A percentile compares a stretch with the other conserved stretches of the same genome.
Conservation (phyloP, 257 asterid genomes). For the Nicotiana knightiana region DNA sequence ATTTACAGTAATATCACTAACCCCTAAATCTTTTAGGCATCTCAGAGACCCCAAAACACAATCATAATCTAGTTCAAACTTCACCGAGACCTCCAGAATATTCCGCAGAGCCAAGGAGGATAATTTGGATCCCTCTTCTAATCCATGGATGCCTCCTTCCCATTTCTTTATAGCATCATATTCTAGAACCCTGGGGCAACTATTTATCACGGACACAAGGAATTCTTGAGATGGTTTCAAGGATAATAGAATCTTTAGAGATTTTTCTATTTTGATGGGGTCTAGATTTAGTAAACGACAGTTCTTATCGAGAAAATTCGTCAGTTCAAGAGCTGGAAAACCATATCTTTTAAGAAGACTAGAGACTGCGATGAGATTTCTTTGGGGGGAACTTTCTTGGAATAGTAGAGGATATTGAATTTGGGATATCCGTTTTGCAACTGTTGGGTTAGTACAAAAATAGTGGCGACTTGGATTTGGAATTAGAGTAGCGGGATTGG, state of each 20-base stretch:
- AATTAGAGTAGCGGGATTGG: background rate
- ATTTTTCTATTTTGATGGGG: constrained; percentile 40
- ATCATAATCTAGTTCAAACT: constrained; percentile 41
- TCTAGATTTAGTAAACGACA: constrained; percentile 36
- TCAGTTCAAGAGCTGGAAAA: constrained; percentile 37
- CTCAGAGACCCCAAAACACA: constrained; percentile 29
- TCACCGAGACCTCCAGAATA: constrained; percentile 40
- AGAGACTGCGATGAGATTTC: constrained; percentile 32
- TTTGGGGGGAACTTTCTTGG: constrained; percentile 10
- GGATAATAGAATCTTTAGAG: constrained; percentile 41
- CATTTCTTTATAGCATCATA: constrained; percentile 51
- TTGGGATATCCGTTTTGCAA: constrained; percentile 15
- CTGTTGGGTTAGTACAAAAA: constrained; percentile 18
- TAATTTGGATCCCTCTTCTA: constrained; percentile 22
- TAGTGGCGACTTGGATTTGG: background rate
- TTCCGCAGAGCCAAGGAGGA: constrained; percentile 31
- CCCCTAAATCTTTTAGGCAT: constrained; percentile 46
- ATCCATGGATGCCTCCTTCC: constrained; percentile 29
- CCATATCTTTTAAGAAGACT: constrained; percentile 60
- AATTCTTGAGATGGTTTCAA: constrained; percentile 48
- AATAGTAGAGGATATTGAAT: constrained; percentile 10
- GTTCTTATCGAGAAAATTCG: constrained; percentile 41
- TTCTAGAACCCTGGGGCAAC: constrained; percentile 56
- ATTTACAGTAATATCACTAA: constrained; percentile 37
- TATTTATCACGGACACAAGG: constrained; percentile 43